Conservation (phyloP, 2,329 filamentous ascomycete species). For the Huntiella decipiens region DNA sequence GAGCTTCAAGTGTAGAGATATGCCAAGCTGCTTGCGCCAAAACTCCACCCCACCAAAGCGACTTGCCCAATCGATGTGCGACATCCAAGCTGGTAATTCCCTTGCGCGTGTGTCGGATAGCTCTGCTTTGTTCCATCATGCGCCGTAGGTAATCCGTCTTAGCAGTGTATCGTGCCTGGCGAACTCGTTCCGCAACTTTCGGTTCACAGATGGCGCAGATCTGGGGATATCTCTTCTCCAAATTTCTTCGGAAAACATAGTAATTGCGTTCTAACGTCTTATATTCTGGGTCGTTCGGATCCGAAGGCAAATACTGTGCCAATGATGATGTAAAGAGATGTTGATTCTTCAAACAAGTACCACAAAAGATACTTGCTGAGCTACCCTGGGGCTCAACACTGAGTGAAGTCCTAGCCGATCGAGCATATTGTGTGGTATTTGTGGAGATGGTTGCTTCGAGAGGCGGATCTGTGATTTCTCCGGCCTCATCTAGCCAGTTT, state of each 20-base stretch:
- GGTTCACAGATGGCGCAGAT: conserved; percentile 69
- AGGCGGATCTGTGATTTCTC: conserved; percentile 77
- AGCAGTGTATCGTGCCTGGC: conserved; percentile 57
- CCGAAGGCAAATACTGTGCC: conserved; percentile 56
- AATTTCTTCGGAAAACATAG: conserved; percentile 47
- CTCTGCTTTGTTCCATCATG: conserved; percentile 48
- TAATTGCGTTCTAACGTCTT: conserved; percentile 47
- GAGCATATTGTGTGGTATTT: conserved; percentile 14
- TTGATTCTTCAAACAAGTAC: conserved; percentile 75
- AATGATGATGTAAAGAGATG: conserved; percentile 57
- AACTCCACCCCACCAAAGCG: conserved; percentile 30
- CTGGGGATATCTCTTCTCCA: conserved; percentile 75
- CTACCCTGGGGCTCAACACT: conserved; percentile 12
- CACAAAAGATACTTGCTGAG: conserved; percentile 37
- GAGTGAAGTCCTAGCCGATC: conserved; percentile 15
- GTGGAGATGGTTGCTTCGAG: conserved; percentile 32
- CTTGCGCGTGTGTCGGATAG: conserved; percentile 17
- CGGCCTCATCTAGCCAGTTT: conserved; percentile 80
- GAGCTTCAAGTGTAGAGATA: conserved; percentile 15
- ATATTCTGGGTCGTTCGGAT: conserved; percentile 48
- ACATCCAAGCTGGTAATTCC: conserved; percentile 23
- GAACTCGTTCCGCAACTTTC: conserved; percentile 49
- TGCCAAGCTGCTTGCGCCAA: conserved; percentile 33
- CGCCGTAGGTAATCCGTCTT: conserved; percentile 63
- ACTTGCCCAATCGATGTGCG: conserved; percentile 23